Conservation (phyloP, 306 rosid genomes). For the Cicer judaicum region DNA sequence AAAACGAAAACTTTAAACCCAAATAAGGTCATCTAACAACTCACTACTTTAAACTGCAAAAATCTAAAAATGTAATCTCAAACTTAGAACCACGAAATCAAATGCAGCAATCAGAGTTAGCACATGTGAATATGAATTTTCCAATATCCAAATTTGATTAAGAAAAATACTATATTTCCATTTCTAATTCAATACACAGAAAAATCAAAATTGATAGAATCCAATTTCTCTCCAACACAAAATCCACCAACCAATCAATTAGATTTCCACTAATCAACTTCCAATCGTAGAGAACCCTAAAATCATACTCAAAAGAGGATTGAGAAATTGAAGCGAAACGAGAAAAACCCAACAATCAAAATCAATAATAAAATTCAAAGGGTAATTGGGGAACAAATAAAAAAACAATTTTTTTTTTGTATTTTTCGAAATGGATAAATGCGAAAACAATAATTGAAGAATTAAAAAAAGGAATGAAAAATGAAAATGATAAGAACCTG, state of each 20-base stretch:
- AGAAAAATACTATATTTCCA: not conserved
- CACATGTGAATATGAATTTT: slow-evolving; percentile 19
- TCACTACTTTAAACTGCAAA: slow-evolving; percentile 12
- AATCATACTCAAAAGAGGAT: slow-evolving; percentile 18
- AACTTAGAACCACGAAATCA: slow-evolving; percentile 29
- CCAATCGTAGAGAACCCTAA: slow-evolving; percentile 33
- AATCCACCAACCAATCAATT: slow-evolving; percentile 35
- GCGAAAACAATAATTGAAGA: not conserved
- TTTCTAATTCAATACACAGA: slow-evolving; percentile 21
- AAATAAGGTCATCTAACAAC: slow-evolving; percentile 1
- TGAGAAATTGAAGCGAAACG: slow-evolving; percentile 23
- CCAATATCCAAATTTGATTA: slow-evolving; percentile 27
- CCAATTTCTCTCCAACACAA: not conserved
- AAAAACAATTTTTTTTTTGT: not conserved
- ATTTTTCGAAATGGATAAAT: not conserved
- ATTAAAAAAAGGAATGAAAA: not conserved
- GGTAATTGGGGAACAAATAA: slow-evolving; percentile 1
- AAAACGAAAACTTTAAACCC: slow-evolving; percentile 22
- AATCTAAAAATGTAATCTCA: slow-evolving; percentile 6
- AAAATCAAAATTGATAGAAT: slow-evolving; percentile 19
- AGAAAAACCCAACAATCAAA: slow-evolving; percentile 28
- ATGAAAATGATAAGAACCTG: slow-evolving; percentile 60
- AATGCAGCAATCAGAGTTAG: slow-evolving; percentile 15
- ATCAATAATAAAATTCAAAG: slow-evolving; percentile 17
- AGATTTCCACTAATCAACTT: slow-evolving; percentile 12